These are phyloP conservation scores for Mucor saturninus DNA, from an alignment of 371 early-diverging fungal species.

Conservation along the genomic window DNA sequence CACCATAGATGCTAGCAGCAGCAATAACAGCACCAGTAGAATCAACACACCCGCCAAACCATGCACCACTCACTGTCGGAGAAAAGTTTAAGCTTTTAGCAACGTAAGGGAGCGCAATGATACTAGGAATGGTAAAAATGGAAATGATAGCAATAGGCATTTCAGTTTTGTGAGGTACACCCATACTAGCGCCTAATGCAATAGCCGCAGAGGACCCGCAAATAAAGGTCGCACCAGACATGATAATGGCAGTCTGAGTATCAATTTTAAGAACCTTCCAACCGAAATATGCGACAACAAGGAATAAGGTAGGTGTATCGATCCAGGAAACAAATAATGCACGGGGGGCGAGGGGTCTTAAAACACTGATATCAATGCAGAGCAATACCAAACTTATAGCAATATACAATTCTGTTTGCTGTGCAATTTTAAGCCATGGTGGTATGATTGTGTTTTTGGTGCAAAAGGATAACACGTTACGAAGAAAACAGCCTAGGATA, in stretches of 20 bases:
- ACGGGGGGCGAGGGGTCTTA: slow-evolving; percentile 60
- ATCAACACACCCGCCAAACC: slow-evolving; percentile 72
- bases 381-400: slow-evolving; percentile 63
- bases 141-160: slow-evolving; percentile 71
- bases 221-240: slow-evolving; percentile 68
- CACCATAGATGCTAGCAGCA: slow-evolving; percentile 66
- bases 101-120: slow-evolving; percentile 66
- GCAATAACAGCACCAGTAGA: slow-evolving; percentile 73
- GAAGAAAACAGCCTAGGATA: slow-evolving; percentile 56
- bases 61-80: slow-evolving; percentile 61
- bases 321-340: slow-evolving; percentile 70
- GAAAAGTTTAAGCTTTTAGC: slow-evolving; percentile 51
- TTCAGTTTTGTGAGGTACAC: slow-evolving; percentile 60
- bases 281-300: slow-evolving; percentile 59
- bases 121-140: slow-evolving; percentile 68
- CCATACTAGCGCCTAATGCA: slow-evolving; percentile 62
- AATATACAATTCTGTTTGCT: slow-evolving; percentile 67
- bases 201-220: slow-evolving; percentile 71
- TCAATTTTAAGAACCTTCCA: slow-evolving; percentile 60
- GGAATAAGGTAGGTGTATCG: slow-evolving; percentile 63
- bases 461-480: slow-evolving; percentile 46
- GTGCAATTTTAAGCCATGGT: slow-evolving; percentile 61
- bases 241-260: slow-evolving; percentile 62
- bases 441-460: slow-evolving; percentile 49
- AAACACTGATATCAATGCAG: slow-evolving; percentile 62